Conservation (phyloP, 176 grass and related monocot genomes). For the Oryza meridionalis region DNA sequence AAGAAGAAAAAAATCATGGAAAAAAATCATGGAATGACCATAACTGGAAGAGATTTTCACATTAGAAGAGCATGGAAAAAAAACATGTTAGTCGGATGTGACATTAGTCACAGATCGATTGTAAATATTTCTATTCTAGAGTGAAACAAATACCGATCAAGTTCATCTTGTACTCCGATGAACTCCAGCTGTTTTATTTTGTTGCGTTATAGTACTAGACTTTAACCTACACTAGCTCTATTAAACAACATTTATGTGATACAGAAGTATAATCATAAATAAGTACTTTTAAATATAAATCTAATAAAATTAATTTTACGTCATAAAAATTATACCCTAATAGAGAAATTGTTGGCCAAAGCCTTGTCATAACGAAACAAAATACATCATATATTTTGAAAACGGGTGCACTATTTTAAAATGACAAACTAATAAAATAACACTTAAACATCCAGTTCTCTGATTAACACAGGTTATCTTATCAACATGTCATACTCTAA, state of each 20-base stretch:
- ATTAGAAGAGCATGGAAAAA: not conserved
- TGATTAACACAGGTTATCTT: not conserved
- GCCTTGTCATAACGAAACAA: no score
- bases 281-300: no score
- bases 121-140: not conserved
- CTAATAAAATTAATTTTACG: no score
- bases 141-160: not conserved
- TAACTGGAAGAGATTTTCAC: no score
- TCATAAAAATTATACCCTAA: no score
- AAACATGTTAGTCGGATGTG: not conserved
- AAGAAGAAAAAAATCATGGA: not conserved
- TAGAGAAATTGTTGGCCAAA: no score
- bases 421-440: not conserved
- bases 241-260: no score
- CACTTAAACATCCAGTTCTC: not conserved
- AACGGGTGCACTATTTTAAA: not conserved
- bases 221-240: no score
- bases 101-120: not conserved
- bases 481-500: constrained; percentile 7
- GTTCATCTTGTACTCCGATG: not conserved
- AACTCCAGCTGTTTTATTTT: no score
- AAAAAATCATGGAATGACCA: not conserved
- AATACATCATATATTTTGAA: no score
- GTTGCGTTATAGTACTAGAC: no score
- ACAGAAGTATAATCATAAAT: no score